These are phyloP conservation scores for Yarrowia sp. DNA, from an alignment of 805 yeast genomes.

Conservation along the genomic window DNA sequence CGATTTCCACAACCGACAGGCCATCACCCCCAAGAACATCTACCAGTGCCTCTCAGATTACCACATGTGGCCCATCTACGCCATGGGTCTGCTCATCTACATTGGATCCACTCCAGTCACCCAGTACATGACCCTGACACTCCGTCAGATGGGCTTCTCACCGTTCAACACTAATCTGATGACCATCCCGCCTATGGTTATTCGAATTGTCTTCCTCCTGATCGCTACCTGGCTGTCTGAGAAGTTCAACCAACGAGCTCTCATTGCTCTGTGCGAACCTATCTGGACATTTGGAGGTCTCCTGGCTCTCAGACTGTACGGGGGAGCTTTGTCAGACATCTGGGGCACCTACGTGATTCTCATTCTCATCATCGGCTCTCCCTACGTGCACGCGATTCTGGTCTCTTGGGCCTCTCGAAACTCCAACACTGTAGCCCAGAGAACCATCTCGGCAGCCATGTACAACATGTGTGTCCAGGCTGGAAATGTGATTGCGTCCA, in stretches of 20 bases:
- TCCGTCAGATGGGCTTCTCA: constrained; percentile 51
- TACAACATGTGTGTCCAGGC: constrained; percentile 65
- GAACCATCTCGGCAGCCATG: constrained; percentile 64
- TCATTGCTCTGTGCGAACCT: constrained; percentile 27
- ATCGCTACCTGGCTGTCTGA: constrained; percentile 22
- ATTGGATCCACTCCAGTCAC: constrained; percentile 42
- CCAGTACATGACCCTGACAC: constrained; percentile 49
- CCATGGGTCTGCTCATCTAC: constrained; percentile 47
- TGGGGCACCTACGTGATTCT: constrained; percentile 39
- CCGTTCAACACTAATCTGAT: constrained; percentile 53
- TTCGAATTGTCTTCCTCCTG: constrained; percentile 14
- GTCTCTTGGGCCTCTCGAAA: constrained; percentile 63
- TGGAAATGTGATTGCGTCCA: constrained; percentile 52
- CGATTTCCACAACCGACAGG: constrained; percentile 61
- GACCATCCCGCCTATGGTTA: constrained; percentile 41
- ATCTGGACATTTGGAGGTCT: constrained; percentile 30
- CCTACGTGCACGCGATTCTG: constrained; percentile 51
- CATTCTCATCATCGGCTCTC: constrained; percentile 35
- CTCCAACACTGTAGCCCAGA: constrained; percentile 56
- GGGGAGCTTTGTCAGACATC: constrained; percentile 30
- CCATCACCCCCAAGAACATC: constrained; percentile 46
- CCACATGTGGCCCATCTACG: constrained; percentile 56
- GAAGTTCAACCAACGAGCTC: constrained; percentile 28
- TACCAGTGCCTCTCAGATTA: constrained; percentile 47
- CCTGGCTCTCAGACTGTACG: constrained; percentile 29